Evolutionary conservation across 2,329 filamentous ascomycete species (phyloP), one percentile per base, ranked within the genome.

Genomic region (Trichoderma guizhouense): DNA sequence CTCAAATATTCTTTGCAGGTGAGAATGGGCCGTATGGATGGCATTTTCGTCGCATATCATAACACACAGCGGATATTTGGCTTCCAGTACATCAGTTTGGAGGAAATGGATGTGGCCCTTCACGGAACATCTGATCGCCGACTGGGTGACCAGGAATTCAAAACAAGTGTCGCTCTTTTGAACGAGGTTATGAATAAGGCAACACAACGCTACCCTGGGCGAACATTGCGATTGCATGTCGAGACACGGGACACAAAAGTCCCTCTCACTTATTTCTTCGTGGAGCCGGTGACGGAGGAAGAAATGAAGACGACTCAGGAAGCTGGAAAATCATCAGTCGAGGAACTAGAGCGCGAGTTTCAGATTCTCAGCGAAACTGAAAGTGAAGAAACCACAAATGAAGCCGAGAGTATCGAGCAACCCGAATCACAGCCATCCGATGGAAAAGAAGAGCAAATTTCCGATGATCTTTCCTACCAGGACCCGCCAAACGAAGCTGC

Each of bases 21-120:
- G 32, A 93, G 96, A 58, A 97, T 99, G 89, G 96, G 97, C 21
- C 91, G 95, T 64, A 99, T 99, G 97, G 95, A 99, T 79, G 96
- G 96, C 69, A 98, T 98, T 64, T 99, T 98, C 78, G 93, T 98
- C 26, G 96, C 96, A 3, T 99, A 91, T 79, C 96, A 99, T 84
- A 99, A 99, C 79, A 93, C 94, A 2, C 88, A 95, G 81, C 92
- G 95, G 70, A 97, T 99, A 64, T 99, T 99, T 79, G 96, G 96
- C 7, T 99, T 99, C 81, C 96, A 99, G 81, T 99, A 99, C 79
- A 88, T 99, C 73, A 91, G 90, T 72, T 83, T 98, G 15, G 80
- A 88, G 5, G 96, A 99, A 78, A 94, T 99, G 92, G 96, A 99
- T 79, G 79, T 86, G n/a, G 88, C 93, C 0, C 82, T 99, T n/a